Percentiles rank a stretch among this genome's conserved stretches.
phyloP scores from a whole-genome alignment of 768 basidiomycete species.

The Steccherinum ochraceum region DNA sequence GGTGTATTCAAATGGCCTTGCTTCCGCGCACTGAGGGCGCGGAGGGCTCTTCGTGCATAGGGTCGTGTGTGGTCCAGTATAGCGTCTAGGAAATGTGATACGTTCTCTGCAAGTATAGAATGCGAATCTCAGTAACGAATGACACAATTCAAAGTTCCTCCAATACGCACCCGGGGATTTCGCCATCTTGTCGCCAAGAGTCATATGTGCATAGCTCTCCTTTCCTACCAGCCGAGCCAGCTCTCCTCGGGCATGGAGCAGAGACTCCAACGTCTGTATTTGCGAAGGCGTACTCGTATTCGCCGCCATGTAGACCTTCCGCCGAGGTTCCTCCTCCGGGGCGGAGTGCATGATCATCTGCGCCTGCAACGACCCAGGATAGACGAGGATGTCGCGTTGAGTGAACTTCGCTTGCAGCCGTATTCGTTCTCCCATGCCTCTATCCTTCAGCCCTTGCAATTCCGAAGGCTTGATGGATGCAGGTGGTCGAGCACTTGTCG shows the following conservation, averaged over 20 bases:
- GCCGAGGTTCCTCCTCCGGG: conserved; percentile 75
- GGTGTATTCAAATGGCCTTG: conserved; percentile 60
- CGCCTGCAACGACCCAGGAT: conserved; percentile 84
- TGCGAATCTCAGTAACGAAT: background rate
- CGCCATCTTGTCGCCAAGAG: conserved; percentile 94
- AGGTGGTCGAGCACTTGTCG: conserved; percentile 55
- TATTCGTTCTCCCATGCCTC: conserved; percentile 68
- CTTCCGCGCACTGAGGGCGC: conserved; percentile 62
- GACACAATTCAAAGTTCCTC: conserved; percentile 1
- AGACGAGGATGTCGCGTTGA: conserved; percentile 68
- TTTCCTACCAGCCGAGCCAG: conserved; percentile 81
- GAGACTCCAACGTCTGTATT: conserved; percentile 66
- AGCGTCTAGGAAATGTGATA: conserved; percentile 77
- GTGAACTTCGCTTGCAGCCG: conserved; percentile 74
- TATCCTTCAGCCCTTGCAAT: conserved; percentile 66
- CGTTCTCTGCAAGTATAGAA: conserved; percentile 60
- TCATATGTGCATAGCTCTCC: conserved; percentile 82
- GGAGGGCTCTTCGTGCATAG: conserved; percentile 68
- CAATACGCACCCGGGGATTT: conserved; percentile 75
- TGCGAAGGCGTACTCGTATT: conserved; percentile 73
- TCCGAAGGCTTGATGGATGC: conserved; percentile 64
- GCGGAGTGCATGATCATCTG: conserved; percentile 91
- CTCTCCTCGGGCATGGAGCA: conserved; percentile 74
- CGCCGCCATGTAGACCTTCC: conserved; percentile 75
- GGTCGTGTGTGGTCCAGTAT: conserved; percentile 76